A percentile compares a stretch with the other conserved stretches of the same genome.
These are phyloP conservation scores for Pestalotiopsis sp. DNA, from an alignment of 2,329 filamentous ascomycete species.

Conservation along the genomic window DNA sequence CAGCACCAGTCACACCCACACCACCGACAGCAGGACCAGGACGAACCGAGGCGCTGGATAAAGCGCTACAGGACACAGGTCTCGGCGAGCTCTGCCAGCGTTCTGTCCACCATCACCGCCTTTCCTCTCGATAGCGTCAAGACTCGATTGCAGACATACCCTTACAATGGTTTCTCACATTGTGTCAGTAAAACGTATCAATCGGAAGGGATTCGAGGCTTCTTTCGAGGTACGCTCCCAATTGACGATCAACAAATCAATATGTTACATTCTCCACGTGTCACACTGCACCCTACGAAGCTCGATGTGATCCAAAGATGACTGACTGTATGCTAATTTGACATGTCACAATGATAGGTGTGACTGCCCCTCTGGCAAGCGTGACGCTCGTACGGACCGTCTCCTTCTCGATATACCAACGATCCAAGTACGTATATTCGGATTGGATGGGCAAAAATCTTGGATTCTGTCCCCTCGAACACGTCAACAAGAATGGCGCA, in stretches of 20 bases:
- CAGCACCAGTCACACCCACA: conserved; percentile 9
- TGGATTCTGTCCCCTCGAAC: conserved; percentile 70
- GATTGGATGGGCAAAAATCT: conserved; percentile 70
- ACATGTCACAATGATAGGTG: conserved; percentile 50
- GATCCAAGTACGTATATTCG: conserved; percentile 73
- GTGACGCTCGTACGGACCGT: conserved; percentile 78
- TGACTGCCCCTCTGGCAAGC: conserved; percentile 78
- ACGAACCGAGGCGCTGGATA: conserved; percentile 53
- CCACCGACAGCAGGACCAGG: conserved; percentile 25
- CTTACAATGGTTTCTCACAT: conserved; percentile 73
- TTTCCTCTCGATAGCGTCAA: conserved; percentile 90
- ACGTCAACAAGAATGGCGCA: conserved; percentile 71
- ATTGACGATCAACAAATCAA: conserved; percentile 1
- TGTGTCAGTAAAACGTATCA: conserved; percentile 77
- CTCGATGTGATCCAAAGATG: not conserved
- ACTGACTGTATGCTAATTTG: conserved; percentile 23
- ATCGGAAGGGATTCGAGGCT: conserved; percentile 72
- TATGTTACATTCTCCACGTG: conserved; percentile 6
- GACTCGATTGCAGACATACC: conserved; percentile 87
- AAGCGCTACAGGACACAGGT: conserved; percentile 83
- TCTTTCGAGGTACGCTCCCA: conserved; percentile 71
- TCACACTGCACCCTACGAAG: not conserved
- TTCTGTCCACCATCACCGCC: conserved; percentile 78
- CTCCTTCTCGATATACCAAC: conserved; percentile 80
- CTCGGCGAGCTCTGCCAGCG: conserved; percentile 74